phyloP scores from a whole-genome alignment of 352 stramenopile species.

The Phytophthora parvispora region DNA sequence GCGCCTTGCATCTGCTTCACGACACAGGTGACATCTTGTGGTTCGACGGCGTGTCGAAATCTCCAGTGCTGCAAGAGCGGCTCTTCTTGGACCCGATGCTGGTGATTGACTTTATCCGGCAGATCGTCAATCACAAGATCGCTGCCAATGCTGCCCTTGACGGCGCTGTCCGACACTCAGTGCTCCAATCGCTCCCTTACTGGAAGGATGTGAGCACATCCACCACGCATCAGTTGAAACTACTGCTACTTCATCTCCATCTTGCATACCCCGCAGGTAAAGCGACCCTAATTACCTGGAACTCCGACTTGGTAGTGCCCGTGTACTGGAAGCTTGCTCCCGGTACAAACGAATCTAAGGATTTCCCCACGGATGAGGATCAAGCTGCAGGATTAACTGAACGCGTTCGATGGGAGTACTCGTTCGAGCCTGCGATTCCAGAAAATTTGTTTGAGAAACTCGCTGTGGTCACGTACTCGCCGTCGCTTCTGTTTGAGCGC shows the following conservation, averaged over 20 bases:
- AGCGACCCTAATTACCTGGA: not conserved
- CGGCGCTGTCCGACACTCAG: not conserved
- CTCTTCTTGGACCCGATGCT: slow-evolving; percentile 10
- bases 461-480: not conserved
- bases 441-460: not conserved
- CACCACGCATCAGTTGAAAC: not conserved
- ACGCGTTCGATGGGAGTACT: not conserved
- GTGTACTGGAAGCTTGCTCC: not conserved
- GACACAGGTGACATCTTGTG: not conserved
- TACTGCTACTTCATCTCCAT: not conserved
- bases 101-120: slow-evolving; percentile 17
- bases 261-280: not conserved
- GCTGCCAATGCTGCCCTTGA: not conserved
- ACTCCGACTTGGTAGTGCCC: not conserved
- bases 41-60: not conserved
- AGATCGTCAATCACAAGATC: slow-evolving; percentile 19
- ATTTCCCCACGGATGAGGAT: not conserved
- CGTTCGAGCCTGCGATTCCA: not conserved
- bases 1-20: not conserved
- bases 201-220: not conserved
- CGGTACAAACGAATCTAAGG: not conserved
- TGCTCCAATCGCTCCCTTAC: not conserved
- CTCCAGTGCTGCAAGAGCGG: not conserved
- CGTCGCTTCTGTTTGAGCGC: not conserved
- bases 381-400: not conserved